Evolutionary conservation across 306 rosid genomes (phyloP).

Genomic region (Rubus parviflorus): DNA sequence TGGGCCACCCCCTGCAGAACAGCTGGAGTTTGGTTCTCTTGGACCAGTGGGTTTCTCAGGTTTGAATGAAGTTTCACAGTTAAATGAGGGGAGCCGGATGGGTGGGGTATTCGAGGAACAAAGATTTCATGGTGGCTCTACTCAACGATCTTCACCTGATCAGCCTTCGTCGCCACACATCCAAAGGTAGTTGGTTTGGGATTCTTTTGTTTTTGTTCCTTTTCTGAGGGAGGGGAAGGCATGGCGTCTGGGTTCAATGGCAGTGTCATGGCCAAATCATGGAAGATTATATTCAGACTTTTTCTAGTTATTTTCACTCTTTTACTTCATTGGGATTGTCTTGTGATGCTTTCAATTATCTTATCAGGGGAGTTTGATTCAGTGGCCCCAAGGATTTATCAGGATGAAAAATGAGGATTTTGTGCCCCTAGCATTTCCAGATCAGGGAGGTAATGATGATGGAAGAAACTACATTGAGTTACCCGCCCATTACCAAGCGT

Average conservation of each 20-base stretch:
- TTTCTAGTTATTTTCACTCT: background rate
- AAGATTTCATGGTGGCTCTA: constrained; percentile 64
- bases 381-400: constrained; percentile 35
- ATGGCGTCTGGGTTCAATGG: background rate
- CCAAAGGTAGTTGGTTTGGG: constrained; percentile 56
- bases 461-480: constrained; percentile 30
- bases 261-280: constrained; percentile 6
- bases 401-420: constrained; percentile 44
- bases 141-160: constrained; percentile 73
- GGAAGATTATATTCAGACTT: background rate
- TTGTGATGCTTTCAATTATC: constrained; percentile 34
- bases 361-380: constrained; percentile 51
- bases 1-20: constrained; percentile 59
- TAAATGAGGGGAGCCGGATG: constrained; percentile 56
- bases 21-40: constrained; percentile 85
- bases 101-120: constrained; percentile 72
- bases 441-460: constrained; percentile 33
- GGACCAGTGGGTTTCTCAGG: constrained; percentile 78
- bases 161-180: constrained; percentile 84
- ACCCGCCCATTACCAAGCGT: constrained; percentile 11
- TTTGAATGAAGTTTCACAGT: constrained; percentile 57
- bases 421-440: constrained; percentile 25
- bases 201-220: background rate
- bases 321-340: constrained; percentile 20
- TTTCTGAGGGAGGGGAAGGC: background rate